Evolutionary conservation across 169 alveolate species (phyloP).

Genomic region (Plasmodium berghei): DNA sequence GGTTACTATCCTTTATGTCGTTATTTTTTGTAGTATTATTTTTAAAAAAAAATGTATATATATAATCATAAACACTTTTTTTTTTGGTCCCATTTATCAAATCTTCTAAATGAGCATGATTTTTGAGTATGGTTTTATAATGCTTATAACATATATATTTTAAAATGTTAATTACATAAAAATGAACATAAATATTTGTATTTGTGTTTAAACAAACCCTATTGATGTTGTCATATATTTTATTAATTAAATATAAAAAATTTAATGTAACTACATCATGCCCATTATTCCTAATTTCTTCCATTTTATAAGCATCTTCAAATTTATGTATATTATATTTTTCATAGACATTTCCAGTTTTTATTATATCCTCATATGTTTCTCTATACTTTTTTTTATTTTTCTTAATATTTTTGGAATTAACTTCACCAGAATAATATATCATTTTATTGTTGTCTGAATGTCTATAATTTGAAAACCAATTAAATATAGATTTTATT

Average conservation of each 20-base stretch:
- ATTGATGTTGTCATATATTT: constrained; percentile 41
- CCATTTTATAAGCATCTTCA: neutral
- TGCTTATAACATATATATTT: constrained; percentile 44
- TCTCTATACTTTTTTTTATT: neutral
- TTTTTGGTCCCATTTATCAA: neutral
- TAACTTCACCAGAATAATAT: too few relatives aligned
- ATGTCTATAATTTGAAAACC: neutral
- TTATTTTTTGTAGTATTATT: neutral
- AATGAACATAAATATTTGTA: constrained; percentile 28
- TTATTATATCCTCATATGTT: neutral
- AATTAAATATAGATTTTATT: neutral
- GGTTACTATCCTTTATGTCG: neutral
- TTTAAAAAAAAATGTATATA: constrained; percentile 13
- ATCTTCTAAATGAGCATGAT: constrained; percentile 6
- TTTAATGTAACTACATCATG: constrained; percentile 27
- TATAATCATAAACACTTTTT: constrained; percentile 10
- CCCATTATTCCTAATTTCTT: neutral
- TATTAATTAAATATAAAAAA: constrained; percentile 29
- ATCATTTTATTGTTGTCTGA: neutral
- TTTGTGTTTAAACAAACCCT: constrained; percentile 48
- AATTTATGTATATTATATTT: constrained; percentile 40
- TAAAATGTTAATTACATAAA: constrained; percentile 47
- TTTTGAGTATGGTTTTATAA: constrained; percentile 3
- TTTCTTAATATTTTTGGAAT: neutral
- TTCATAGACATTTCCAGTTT: constrained; percentile 35